Base-by-base conservation (phyloP, 2,329 filamentous ascomycete genomes). In the Helotiales sp. region DNA sequence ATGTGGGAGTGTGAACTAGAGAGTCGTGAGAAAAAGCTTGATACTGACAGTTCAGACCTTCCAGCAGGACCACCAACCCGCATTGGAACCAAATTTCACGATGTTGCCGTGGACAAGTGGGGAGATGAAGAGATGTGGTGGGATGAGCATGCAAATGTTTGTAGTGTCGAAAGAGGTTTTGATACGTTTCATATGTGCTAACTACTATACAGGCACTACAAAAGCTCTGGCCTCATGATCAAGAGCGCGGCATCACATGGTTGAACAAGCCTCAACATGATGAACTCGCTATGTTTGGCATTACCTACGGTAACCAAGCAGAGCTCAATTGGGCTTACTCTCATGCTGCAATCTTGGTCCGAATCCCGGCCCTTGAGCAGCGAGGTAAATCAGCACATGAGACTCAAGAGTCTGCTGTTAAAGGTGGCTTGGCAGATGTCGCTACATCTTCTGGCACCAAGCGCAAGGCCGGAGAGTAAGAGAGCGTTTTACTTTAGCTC, bases 291-390 rank as follows among this genome's bases (percentile, higher is more conserved):
- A 54, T 62, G 52, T 52, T 57, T 4, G 54, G 61, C 22, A 8
- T 55, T 13, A 59, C 47, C 17, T 24, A 42, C 12, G 50, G 46
- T 6, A 62, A 57, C 10, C 44, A 55, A n/a, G 24, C 49, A 3
- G 48, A 52, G 3, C 19, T 64, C 15, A 52, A 55, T 48, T 64
- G 59, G 60, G 30, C 59, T 10, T 66, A 64, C 44, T 61, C 56
- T 0, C 50, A 58, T 27, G 61, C 56, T 17, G 55, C 49, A 3
- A 63, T 65, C 10, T 54, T 63, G 15, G 55, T 62, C 15, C 46
- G 57, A 2, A 58, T 61, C 6, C 61, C 53, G 1, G 17, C 44
- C 1, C 17, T 12, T 13, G 36, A 42, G 9, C 42, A 54, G 27
- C 48, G 53, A 12, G 40, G n/a, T n/a, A n/a, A n/a, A n/a, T n/a